Percentiles rank a stretch among this genome's conserved stretches.
These are phyloP conservation scores for Rhodofomes roseus DNA, from an alignment of 1,284 basidiomycete species.

Conservation along the genomic window DNA sequence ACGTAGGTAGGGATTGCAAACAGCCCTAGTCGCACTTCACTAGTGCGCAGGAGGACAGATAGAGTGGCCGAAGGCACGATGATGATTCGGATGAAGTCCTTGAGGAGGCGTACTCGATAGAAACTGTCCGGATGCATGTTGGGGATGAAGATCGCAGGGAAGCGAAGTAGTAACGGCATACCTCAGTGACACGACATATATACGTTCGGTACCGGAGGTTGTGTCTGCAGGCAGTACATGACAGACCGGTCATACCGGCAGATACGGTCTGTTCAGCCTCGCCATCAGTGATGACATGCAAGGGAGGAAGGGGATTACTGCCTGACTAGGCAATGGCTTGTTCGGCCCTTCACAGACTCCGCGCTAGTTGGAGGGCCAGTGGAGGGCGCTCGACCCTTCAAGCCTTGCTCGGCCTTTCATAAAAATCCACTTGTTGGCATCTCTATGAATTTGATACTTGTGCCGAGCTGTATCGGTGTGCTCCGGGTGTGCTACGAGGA, in stretches of 20 bases:
- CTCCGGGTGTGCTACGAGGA: too few relatives aligned
- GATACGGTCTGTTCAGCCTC: too few relatives aligned
- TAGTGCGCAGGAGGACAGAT: constrained; percentile 24
- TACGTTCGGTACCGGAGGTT: not conserved
- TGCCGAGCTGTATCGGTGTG: too few relatives aligned
- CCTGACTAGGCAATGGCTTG: not conserved
- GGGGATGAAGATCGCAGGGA: not conserved
- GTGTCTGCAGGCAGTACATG: not conserved
- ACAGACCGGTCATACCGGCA: not conserved
- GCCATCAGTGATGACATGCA: not conserved
- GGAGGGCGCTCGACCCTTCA: not conserved
- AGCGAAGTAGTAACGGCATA: not conserved
- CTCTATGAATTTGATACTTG: too few relatives aligned
- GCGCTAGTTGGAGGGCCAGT: too few relatives aligned
- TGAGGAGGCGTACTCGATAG: constrained; percentile 31
- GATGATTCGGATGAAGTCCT: constrained; percentile 34
- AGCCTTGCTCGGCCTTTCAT: too few relatives aligned
- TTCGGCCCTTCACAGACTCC: not conserved
- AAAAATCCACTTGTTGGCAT: too few relatives aligned
- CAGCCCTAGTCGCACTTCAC: constrained; percentile 26
- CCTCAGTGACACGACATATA: not conserved
- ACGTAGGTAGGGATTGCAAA: constrained; percentile 36
- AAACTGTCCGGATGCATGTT: constrained; percentile 18
- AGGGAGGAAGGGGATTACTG: not conserved
- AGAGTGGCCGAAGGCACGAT: constrained; percentile 37